Evolutionary conservation across 108 stramenopile species (phyloP).

Genomic region (Phaeodactylum tricornutum): DNA sequence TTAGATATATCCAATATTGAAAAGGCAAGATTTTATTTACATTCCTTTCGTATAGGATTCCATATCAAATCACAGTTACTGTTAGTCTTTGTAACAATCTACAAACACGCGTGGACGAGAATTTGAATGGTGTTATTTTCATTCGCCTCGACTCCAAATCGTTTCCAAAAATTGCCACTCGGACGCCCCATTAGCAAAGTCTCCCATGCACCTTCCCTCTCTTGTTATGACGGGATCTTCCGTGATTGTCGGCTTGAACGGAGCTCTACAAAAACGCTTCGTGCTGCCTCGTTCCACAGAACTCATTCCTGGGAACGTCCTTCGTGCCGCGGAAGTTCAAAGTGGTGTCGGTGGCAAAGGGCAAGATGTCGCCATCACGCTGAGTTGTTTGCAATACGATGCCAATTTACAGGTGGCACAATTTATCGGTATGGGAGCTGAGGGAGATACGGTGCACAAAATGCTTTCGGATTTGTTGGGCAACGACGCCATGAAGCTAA

Average conservation of each 20-base stretch:
- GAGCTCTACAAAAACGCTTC: conserved; percentile 81
- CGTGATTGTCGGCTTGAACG: conserved; percentile 69
- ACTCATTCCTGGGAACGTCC: conserved; percentile 67
- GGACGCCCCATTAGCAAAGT: no score
- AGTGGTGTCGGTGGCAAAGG: conserved; percentile 81
- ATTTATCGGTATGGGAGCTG: conserved; percentile 62
- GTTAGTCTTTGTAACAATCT: no score
- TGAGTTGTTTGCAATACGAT: conserved; percentile 30
- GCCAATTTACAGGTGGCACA: conserved; percentile 36
- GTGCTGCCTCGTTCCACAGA: conserved; percentile 27
- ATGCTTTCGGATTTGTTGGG: conserved; percentile 30
- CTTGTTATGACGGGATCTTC: conserved; percentile 5
- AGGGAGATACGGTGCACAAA: conserved; percentile 48
- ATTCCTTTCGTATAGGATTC: no score
- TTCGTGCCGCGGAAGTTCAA: conserved; percentile 41
- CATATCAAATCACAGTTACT: no score
- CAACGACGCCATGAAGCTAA: conserved; percentile 22
- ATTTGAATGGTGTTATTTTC: no score
- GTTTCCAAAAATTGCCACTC: no score
- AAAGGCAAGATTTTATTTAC: neutral
- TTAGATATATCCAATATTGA: neutral
- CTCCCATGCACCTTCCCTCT: no score
- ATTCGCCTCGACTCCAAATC: no score
- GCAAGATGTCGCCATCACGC: conserved; percentile 74
- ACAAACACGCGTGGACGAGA: no score